These are phyloP conservation scores for Trametes meyenii DNA, from an alignment of 768 basidiomycete genomes.

Conservation along the genomic window DNA sequence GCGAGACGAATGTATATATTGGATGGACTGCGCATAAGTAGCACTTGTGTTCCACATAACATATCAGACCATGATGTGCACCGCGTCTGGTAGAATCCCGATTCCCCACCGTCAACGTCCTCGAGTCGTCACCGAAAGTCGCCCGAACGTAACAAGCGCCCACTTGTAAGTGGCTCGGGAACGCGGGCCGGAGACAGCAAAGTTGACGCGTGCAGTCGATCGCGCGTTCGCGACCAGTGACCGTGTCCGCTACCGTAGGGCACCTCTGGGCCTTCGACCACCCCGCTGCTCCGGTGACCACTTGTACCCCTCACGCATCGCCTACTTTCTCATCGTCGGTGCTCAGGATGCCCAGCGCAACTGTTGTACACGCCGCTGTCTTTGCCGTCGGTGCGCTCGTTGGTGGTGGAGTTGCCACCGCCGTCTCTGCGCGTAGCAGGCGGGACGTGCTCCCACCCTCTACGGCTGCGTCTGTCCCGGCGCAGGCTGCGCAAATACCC, in stretches of 20 bases:
- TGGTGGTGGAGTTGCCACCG: constrained; percentile 73
- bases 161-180: neutral
- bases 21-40: constrained; percentile 21
- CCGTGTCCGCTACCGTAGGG: neutral
- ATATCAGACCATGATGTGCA: too few species aligned
- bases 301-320: too few species aligned
- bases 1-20: constrained; percentile 26
- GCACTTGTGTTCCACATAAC: neutral
- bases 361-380: constrained; percentile 63
- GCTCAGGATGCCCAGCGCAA: constrained; percentile 45
- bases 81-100: too few species aligned
- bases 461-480: neutral
- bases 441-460: constrained; percentile 15
- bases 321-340: neutral
- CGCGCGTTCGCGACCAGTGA: neutral
- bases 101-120: too few species aligned
- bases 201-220: neutral
- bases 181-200: neutral
- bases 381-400: constrained; percentile 84
- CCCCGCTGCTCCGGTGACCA: too few species aligned
- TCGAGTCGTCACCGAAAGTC: neutral
- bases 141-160: neutral
- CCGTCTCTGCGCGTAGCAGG: constrained; percentile 41
- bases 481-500: constrained; percentile 29
- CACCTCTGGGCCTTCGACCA: neutral